Percentiles rank a stretch among this genome's conserved stretches.
Conservation (phyloP, 2,329 filamentous ascomycete species). For the Samsoniella hepiali region DNA sequence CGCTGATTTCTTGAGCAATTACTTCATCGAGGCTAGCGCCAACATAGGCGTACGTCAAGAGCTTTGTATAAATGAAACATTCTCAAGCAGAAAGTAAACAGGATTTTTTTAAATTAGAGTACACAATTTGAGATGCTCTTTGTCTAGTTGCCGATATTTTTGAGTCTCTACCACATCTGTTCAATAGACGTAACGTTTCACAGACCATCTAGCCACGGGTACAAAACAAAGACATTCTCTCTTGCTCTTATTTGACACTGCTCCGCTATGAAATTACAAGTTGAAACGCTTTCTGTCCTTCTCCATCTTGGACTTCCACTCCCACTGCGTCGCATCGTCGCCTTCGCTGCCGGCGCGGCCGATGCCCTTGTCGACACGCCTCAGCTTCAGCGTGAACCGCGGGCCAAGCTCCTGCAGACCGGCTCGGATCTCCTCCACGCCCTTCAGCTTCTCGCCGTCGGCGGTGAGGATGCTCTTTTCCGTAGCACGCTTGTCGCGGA, state of each 20-base stretch:
- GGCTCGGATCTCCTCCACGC: conserved; percentile 79
- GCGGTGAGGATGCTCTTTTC: conserved; percentile 82
- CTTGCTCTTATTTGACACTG: background rate
- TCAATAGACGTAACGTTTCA: background rate
- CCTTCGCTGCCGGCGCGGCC: conserved; percentile 64
- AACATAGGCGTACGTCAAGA: too few species aligned
- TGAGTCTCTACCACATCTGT: background rate
- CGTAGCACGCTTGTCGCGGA: conserved; percentile 79
- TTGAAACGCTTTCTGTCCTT: conserved; percentile 93
- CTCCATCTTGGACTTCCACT: conserved; percentile 96
- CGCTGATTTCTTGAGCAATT: conserved; percentile 14
- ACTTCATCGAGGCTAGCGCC: conserved; percentile 11
- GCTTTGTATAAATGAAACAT: background rate
- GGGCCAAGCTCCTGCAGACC: conserved; percentile 90
- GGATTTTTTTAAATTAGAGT: too few species aligned
- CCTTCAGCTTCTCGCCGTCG: conserved; percentile 79
- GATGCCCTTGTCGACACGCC: conserved; percentile 87
- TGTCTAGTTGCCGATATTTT: background rate
- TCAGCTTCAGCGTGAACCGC: conserved; percentile 71
- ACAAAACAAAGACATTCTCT: background rate
- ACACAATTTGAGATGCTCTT: background rate
- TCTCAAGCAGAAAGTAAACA: too few species aligned
- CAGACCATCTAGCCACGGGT: background rate
- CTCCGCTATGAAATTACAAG: conserved; percentile 51
- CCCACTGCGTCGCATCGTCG: conserved; percentile 80